Base-by-base conservation (phyloP, 257 asterid genomes). In the Salvia miltiorrhiza region DNA sequence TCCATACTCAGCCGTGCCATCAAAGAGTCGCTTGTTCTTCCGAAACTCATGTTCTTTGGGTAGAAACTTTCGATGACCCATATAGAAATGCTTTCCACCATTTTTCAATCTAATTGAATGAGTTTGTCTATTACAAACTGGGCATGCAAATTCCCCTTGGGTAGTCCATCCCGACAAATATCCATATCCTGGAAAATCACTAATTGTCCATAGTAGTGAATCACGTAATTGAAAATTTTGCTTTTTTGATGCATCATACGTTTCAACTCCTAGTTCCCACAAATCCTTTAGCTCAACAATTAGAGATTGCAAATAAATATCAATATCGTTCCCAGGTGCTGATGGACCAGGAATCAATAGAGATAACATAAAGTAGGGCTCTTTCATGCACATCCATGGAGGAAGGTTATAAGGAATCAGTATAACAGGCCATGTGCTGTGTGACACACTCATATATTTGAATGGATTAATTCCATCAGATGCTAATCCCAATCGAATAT, bases 131-230 rank as follows among this genome's bases (percentile, higher is more conserved):
- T 40, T 28, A 40, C 67, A 62, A 62, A 13, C 4, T 0, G 67
- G 52, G 28, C 67, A 62, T 20, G 53, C 67, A 13, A 20, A 40
- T 62, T 62, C 3, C 4, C 53, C 39, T 62, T 61, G 39, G 4
- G 67, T 61, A 9, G 52, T 61, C 67, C 52, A 61, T 39, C 68
- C 54, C 0, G 53, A 62, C 39, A 62, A 62, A 62, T 8, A 39
- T 21, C 37, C 53, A 21, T 62, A 62, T 17, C 66, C 50, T 1
- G 20, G 66, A 59, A 58, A 59, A 17, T 59, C 30, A 16, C 65
- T 17, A 1, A 60, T 60, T 9, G 65, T 37, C 65, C 52, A 61
- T 11, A 61, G 2, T 33, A 61, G 2, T 60, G 35, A 39, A 35
- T 33, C 66, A 19, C 5, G 50, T 19, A 60, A 20, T 5, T 37